phyloP scores from a whole-genome alignment of 202 grass and related monocot species.

The Carex sylvatica region DNA sequence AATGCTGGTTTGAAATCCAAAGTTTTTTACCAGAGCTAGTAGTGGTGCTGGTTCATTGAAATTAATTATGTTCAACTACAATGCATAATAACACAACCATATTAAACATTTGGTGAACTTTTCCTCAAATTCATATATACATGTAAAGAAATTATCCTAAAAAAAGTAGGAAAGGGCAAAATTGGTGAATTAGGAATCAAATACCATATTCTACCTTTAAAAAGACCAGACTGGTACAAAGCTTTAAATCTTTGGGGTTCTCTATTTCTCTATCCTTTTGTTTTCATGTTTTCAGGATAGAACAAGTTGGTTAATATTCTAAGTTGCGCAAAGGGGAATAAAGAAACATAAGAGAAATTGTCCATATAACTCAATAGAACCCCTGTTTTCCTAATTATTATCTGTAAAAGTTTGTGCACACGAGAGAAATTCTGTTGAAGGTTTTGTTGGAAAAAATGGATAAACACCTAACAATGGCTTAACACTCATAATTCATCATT shows the following conservation, averaged over 20 bases:
- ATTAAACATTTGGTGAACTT: not conserved
- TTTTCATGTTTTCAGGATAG: not conserved
- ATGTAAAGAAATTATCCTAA: not conserved
- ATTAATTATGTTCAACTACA: not conserved
- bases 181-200: not conserved
- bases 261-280: not conserved
- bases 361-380: not conserved
- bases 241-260: not conserved
- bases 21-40: too few species aligned
- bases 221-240: not conserved
- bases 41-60: too few species aligned
- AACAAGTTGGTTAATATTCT: not conserved
- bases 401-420: too few species aligned
- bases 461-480: too few species aligned
- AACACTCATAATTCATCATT: too few species aligned
- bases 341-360: not conserved
- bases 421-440: too few species aligned
- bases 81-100: not conserved
- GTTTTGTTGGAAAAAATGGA: too few species aligned
- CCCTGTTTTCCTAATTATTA: not conserved
- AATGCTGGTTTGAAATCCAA: conserved; percentile 24
- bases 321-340: not conserved
- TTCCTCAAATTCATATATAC: not conserved
- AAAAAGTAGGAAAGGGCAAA: not conserved
- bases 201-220: not conserved